phyloP scores from a whole-genome alignment of 257 asterid species.

The Nicotiana attenuata region DNA sequence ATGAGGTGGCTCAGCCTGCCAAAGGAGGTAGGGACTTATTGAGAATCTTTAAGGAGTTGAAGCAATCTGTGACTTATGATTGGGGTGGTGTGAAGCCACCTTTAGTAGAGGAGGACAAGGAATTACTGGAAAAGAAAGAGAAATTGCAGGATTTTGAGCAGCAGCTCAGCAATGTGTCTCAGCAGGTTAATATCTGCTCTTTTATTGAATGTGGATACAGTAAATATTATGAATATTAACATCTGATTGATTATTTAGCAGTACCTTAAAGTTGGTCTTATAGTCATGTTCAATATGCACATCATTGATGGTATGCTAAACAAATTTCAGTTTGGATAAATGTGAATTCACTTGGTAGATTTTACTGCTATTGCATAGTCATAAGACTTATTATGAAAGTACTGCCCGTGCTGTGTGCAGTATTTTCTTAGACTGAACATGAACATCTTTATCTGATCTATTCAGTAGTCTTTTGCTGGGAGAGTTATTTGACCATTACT shows the following conservation, averaged over 20 bases:
- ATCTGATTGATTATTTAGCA: background rate
- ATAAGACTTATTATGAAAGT: background rate
- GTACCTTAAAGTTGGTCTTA: background rate
- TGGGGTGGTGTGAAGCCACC: conserved; percentile 82
- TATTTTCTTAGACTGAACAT: background rate
- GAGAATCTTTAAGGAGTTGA: conserved; percentile 81
- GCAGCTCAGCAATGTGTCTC: conserved; percentile 85
- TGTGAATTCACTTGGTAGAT: background rate
- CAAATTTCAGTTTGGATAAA: background rate
- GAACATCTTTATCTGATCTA: background rate
- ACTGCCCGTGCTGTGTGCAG: background rate
- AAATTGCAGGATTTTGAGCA: conserved; percentile 72
- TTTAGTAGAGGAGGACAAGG: conserved; percentile 77
- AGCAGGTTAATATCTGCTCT: conserved; percentile 53
- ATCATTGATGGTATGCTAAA: background rate
- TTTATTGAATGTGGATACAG: background rate
- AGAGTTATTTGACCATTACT: background rate
- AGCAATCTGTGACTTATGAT: conserved; percentile 81
- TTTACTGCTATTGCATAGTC: background rate
- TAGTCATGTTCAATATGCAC: background rate
- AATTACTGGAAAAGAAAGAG: conserved; percentile 65
- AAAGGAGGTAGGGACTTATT: conserved; percentile 78
- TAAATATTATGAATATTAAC: background rate
- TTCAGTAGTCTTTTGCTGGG: background rate
- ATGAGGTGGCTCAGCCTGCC: conserved; percentile 57